Evolutionary conservation across 148 eudicot species (phyloP), one percentile per base, ranked within the genome.

Genomic region (Drosera capensis): DNA sequence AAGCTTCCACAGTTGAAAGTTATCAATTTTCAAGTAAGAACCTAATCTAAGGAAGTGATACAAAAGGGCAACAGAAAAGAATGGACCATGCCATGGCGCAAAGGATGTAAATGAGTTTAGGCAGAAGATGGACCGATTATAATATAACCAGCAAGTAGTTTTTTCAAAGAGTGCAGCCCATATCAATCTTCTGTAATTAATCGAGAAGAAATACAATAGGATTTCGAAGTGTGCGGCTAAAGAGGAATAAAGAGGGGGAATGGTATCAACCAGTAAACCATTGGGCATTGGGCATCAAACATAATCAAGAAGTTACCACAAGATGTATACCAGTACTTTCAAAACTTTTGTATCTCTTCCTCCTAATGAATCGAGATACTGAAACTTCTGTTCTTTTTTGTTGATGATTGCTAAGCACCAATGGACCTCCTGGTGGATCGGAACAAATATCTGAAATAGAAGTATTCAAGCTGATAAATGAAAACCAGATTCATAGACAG

Each of bases 321-420:
- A n/a, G 43, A 37, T 12, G 57, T 85, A 51, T 90, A 90, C 99
- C 99, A 90, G 55, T 12, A 63, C 73, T 57, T 43, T 49, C 55
- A 85, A 25, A 24, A 71, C 95, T 40, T 55, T 59, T 20, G 25
- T 16, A 68, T 90, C 99, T 47, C 30, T 60, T 46, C 94, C 95
- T 48, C 65, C 58, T 28, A 81, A 61, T 26, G 99, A 81, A 68
- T 90, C 99, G 52, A 90, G 82, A 74, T 90, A 90, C 61, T 90
- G 94, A 51, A 90, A 76, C 63, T 73, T 78, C 48, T 90, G 44
- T 22, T 90, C 99, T 72, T 78, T 81, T 66, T 85, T 85, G 56
- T 90, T 85, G 55, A 90, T 90, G 46, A 85, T 79, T 23, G 85
- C 99, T 64, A 90, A 68, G 65, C 94, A 80, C 99, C 99, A 90